Conservation (phyloP, 805 yeast genomes). For the Yarrowia deformans region DNA sequence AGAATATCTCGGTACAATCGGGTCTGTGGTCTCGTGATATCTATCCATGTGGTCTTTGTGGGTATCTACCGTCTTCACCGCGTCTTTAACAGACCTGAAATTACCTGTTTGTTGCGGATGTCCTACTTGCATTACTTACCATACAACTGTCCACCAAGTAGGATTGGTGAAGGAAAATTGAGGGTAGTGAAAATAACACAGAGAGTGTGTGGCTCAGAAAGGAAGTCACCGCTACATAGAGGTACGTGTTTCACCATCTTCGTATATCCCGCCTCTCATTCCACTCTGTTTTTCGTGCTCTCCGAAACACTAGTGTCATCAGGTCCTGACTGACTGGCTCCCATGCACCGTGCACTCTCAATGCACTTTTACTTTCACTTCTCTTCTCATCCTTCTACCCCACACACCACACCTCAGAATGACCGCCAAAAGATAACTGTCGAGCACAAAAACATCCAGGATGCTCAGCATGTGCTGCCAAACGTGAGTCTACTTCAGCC, state of each 20-base stretch:
- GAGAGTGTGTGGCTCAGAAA: too few relatives aligned
- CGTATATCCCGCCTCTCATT: too few relatives aligned
- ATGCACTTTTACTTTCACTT: slow-evolving; percentile 39
- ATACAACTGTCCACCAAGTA: too few relatives aligned
- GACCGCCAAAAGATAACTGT: slow-evolving; percentile 14
- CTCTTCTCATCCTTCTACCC: slow-evolving; percentile 39
- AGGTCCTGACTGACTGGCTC: slow-evolving; percentile 29
- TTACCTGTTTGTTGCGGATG: too few relatives aligned
- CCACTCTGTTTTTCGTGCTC: background rate
- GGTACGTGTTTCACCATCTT: background rate
- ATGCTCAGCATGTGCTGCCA: background rate
- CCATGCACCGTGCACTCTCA: slow-evolving; percentile 15
- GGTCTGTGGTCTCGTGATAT: background rate
- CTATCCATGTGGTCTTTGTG: background rate
- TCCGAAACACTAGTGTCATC: slow-evolving; percentile 2
- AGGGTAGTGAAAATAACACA: too few relatives aligned
- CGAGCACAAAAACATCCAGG: background rate
- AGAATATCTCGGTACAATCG: background rate
- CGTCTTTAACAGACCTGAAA: background rate
- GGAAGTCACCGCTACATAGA: too few relatives aligned
- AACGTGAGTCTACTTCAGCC: slow-evolving; percentile 2
- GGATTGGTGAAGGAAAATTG: too few relatives aligned
- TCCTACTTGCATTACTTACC: too few relatives aligned
- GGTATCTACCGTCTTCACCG: background rate
- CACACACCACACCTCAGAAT: slow-evolving; percentile 32